Percentiles rank a stretch among this genome's conserved stretches.
Conservation (phyloP, 805 yeast genomes). For the Clavispora phyllophila region DNA sequence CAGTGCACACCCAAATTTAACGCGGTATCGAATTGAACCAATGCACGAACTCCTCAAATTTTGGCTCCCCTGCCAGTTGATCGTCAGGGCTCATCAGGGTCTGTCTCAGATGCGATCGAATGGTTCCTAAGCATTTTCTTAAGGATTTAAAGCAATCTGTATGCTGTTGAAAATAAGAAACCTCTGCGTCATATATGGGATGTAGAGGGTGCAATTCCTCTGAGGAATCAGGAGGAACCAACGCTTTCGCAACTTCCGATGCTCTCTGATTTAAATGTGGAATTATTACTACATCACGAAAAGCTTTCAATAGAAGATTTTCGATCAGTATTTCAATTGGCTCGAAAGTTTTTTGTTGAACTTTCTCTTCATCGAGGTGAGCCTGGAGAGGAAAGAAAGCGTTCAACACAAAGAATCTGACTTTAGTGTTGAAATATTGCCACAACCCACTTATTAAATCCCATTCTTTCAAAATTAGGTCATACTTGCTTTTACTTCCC, state of each 20-base stretch:
- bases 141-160: slow-evolving; percentile 1
- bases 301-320: slow-evolving; percentile 4
- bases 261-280: slow-evolving; percentile 6
- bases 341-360: not conserved
- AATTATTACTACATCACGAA: slow-evolving; percentile 4
- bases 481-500: not conserved
- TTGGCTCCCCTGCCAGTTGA: not conserved
- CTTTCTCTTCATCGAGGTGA: slow-evolving; percentile 2
- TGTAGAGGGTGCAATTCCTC: not conserved
- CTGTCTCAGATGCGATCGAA: slow-evolving; percentile 4
- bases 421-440: slow-evolving; percentile 9
- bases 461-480: slow-evolving; percentile 5
- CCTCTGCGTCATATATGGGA: not conserved
- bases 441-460: slow-evolving; percentile 4
- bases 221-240: not conserved
- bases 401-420: slow-evolving; percentile 8
- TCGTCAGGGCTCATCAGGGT: not conserved
- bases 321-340: slow-evolving; percentile 4
- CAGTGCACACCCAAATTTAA: not conserved
- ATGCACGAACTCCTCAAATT: slow-evolving; percentile 1
- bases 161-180: slow-evolving; percentile 1
- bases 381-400: slow-evolving; percentile 7
- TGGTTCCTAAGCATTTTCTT: slow-evolving; percentile 6
- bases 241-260: not conserved
- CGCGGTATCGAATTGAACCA: slow-evolving; percentile 3